Percentiles rank a stretch among this genome's conserved stretches.
Conservation (phyloP, 345 rosid species). For the Erysimum cheiranthoides region DNA sequence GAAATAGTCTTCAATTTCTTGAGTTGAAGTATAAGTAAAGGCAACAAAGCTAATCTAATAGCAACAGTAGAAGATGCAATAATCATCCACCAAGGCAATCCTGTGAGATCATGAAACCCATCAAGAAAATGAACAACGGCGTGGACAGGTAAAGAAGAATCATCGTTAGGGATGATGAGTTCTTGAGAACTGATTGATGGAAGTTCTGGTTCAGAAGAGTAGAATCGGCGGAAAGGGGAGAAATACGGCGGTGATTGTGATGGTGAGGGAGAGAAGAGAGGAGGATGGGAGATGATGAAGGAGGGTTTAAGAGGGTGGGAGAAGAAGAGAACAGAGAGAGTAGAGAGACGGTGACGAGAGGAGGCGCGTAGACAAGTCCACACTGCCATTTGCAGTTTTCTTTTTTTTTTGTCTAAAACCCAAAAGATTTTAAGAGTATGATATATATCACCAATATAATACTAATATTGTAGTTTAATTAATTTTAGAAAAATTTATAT, state of each 20-base stretch:
- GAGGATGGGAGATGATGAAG: constrained; percentile 14
- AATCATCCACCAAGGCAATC: constrained; percentile 92
- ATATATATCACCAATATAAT: too few species aligned
- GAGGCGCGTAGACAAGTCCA: constrained; percentile 39
- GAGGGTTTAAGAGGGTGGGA: not conserved
- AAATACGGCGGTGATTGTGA: constrained; percentile 9
- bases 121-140: constrained; percentile 62
- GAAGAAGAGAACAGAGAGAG: constrained; percentile 11
- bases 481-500: too few species aligned
- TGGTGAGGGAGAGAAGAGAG: constrained; percentile 4
- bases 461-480: too few species aligned
- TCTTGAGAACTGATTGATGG: constrained; percentile 18
- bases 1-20: constrained; percentile 63
- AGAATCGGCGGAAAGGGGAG: constrained; percentile 4
- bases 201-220: constrained; percentile 22
- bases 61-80: constrained; percentile 80
- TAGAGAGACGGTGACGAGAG: constrained; percentile 38
- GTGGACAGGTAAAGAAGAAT: constrained; percentile 61
- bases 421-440: not conserved
- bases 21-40: constrained; percentile 71
- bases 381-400: constrained; percentile 5
- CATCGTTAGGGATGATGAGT: constrained; percentile 46
- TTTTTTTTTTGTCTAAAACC: not conserved
- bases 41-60: constrained; percentile 68
- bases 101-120: constrained; percentile 66